Evolutionary conservation across 2,329 filamentous ascomycete genomes (phyloP).

Genomic region (Hirsutella thompsonii): DNA sequence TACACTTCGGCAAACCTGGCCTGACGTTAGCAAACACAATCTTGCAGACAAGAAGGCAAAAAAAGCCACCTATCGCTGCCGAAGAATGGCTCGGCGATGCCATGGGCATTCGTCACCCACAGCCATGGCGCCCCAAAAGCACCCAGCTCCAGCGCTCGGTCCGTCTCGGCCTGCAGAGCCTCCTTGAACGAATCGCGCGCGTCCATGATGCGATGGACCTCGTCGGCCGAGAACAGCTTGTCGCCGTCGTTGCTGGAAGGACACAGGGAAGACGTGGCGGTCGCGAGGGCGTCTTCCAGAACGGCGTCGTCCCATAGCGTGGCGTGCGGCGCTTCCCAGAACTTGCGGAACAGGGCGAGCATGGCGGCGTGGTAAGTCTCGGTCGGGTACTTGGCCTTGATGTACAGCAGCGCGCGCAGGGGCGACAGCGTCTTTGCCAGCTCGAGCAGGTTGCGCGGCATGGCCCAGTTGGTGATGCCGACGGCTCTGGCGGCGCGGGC

Average conservation of each 20-base stretch:
- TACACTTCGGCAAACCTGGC: slow-evolving; percentile 56
- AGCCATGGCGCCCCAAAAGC: slow-evolving; percentile 72
- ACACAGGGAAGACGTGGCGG: slow-evolving; percentile 1
- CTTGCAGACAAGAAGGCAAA: not conserved
- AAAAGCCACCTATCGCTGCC: slow-evolving; percentile 51
- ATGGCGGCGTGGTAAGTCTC: slow-evolving; percentile 39
- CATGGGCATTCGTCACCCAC: slow-evolving; percentile 47
- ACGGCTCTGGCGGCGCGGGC: slow-evolving; percentile 24
- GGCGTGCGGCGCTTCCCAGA: slow-evolving; percentile 48
- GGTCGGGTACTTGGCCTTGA: slow-evolving; percentile 44
- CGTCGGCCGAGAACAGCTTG: slow-evolving; percentile 31
- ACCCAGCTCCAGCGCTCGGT: slow-evolving; percentile 47
- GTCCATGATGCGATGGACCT: slow-evolving; percentile 42
- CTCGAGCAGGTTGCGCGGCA: slow-evolving; percentile 30
- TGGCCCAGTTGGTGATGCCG: slow-evolving; percentile 20
- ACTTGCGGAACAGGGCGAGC: slow-evolving; percentile 39
- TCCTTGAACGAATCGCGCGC: slow-evolving; percentile 34
- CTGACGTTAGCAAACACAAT: not conserved
- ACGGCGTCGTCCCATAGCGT: slow-evolving; percentile 46
- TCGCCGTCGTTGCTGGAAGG: slow-evolving; percentile 5
- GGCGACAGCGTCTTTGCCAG: slow-evolving; percentile 35
- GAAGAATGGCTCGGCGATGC: slow-evolving; percentile 57
- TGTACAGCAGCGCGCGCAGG: slow-evolving; percentile 52
- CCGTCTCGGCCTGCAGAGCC: slow-evolving; percentile 41
- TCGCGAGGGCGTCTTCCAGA: slow-evolving; percentile 26